Conservation (phyloP, 345 rosid genomes). For the Euphorbia tirucalli region DNA sequence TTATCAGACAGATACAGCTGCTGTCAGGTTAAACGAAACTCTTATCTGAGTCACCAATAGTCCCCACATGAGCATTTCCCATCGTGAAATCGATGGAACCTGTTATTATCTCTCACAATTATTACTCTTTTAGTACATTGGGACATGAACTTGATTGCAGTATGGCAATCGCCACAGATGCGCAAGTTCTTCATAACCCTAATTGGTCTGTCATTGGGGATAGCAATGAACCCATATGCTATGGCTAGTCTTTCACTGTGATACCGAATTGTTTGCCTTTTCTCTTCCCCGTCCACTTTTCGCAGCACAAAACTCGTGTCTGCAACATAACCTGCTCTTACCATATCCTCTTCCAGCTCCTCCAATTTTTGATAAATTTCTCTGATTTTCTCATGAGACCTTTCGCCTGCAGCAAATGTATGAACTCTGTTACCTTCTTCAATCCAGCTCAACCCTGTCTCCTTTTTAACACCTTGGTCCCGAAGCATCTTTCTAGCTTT, state of each 20-base stretch:
- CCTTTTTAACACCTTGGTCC: conserved; percentile 80
- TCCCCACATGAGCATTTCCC: conserved; percentile 89
- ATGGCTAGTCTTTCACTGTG: conserved; percentile 84
- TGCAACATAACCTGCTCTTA: conserved; percentile 74
- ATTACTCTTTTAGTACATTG: conserved; percentile 71
- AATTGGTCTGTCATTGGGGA: conserved; percentile 60
- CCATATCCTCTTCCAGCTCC: conserved; percentile 78
- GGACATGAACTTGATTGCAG: conserved; percentile 80
- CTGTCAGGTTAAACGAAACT: not conserved
- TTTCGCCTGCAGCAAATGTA: conserved; percentile 80
- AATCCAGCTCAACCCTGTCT: conserved; percentile 90
- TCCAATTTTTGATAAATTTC: conserved; percentile 73
- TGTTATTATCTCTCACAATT: conserved; percentile 74
- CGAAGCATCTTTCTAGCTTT: conserved; percentile 75
- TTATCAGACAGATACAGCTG: not conserved
- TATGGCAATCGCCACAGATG: conserved; percentile 87
- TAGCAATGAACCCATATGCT: conserved; percentile 66
- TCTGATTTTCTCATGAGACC: conserved; percentile 44
- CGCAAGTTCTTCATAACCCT: conserved; percentile 85
- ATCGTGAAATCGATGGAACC: conserved; percentile 79
- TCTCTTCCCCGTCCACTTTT: conserved; percentile 69
- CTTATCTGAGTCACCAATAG: conserved; percentile 59
- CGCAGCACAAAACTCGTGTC: conserved; percentile 78
- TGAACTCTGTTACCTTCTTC: conserved; percentile 85
- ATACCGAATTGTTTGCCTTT: conserved; percentile 63